Evolutionary conservation across 768 basidiomycete genomes (phyloP).

Genomic region (Heimioporus sp.): DNA sequence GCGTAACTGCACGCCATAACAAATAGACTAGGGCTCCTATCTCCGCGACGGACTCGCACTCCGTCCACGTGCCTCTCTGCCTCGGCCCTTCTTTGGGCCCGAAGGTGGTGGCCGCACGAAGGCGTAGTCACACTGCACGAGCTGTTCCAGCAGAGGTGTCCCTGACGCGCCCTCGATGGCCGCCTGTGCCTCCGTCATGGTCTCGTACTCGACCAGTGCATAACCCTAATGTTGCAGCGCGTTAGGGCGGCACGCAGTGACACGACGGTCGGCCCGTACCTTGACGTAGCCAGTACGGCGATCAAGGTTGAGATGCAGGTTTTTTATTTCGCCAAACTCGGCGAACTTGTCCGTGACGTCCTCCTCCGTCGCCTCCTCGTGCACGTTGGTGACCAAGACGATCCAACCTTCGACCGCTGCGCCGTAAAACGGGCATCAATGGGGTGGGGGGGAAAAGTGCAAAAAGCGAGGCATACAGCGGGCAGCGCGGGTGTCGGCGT

Average conservation of each 20-base stretch:
- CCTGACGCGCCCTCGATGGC: conserved; percentile 92
- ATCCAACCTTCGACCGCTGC: conserved; percentile 99
- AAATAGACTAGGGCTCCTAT: conserved; percentile 23
- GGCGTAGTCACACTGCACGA: conserved; percentile 86
- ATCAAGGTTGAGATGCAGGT: conserved; percentile 95
- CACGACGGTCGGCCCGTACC: conserved; percentile 43
- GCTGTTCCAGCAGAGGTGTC: conserved; percentile 80
- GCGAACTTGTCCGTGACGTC: conserved; percentile 95
- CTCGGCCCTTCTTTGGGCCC: conserved; percentile 75
- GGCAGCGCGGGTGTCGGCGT: conserved; percentile 76
- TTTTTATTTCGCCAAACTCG: conserved; percentile 97
- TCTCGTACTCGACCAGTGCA: conserved; percentile 96
- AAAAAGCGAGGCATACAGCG: conserved; percentile 58
- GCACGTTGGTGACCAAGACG: conserved; percentile 92
- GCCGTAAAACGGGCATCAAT: conserved; percentile 10
- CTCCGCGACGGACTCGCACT: conserved; percentile 80
- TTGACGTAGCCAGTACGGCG: conserved; percentile 98
- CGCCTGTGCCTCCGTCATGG: conserved; percentile 88
- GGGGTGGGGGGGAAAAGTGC: not conserved
- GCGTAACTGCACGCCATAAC: not conserved
- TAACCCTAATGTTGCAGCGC: conserved; percentile 66
- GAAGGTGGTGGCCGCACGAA: conserved; percentile 85
- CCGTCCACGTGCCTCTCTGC: conserved; percentile 59
- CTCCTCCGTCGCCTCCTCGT: conserved; percentile 98
- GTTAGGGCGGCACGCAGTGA: not conserved